These are phyloP conservation scores for Trichosporon coremiiforme DNA, from an alignment of 1,284 basidiomycete genomes.

Conservation along the genomic window DNA sequence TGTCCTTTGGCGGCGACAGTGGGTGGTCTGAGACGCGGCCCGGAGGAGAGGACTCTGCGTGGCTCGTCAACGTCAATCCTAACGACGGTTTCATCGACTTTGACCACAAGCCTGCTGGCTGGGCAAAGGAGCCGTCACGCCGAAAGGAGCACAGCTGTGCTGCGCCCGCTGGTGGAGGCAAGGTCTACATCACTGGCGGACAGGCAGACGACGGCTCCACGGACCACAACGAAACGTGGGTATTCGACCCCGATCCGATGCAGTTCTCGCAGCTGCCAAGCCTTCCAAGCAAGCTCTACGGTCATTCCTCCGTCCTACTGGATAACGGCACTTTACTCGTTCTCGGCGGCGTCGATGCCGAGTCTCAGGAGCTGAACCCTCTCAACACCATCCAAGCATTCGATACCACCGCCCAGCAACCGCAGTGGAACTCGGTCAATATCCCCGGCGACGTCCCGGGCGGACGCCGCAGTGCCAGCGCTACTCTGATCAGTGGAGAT, in stretches of 20 bases:
- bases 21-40: constrained; percentile 61
- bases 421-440: constrained; percentile 62
- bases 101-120: constrained; percentile 60
- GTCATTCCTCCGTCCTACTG: constrained; percentile 70
- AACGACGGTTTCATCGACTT: constrained; percentile 22
- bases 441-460: constrained; percentile 59
- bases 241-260: constrained; percentile 62
- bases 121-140: constrained; percentile 69
- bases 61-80: constrained; percentile 57
- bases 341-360: constrained; percentile 69
- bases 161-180: constrained; percentile 57
- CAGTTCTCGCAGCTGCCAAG: constrained; percentile 64
- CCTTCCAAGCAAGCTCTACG: constrained; percentile 68
- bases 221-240: constrained; percentile 64
- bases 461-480: constrained; percentile 70
- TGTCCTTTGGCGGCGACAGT: constrained; percentile 75
- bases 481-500: constrained; percentile 60
- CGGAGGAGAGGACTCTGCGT: constrained; percentile 68
- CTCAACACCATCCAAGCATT: constrained; percentile 67
- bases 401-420: constrained; percentile 61
- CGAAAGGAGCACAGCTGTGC: constrained; percentile 70
- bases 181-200: constrained; percentile 72
- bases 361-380: constrained; percentile 58
- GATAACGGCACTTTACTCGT: constrained; percentile 70
- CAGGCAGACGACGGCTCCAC: constrained; percentile 74